These are phyloP conservation scores for Populus trichocarpa DNA, from an alignment of 441 rosid genomes.

Conservation along the genomic window DNA sequence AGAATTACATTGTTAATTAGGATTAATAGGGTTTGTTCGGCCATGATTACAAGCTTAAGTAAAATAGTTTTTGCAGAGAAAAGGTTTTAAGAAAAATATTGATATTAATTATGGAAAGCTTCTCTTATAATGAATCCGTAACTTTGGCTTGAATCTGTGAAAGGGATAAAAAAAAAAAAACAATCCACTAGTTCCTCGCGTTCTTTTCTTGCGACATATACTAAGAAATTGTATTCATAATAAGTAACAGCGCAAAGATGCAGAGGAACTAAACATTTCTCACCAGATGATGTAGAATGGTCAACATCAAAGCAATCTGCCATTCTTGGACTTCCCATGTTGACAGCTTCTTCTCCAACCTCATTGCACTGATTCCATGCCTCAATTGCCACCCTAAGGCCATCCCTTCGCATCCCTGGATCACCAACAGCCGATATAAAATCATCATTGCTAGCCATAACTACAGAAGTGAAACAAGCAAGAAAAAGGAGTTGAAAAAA, in stretches of 20 bases:
- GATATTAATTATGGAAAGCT: no score
- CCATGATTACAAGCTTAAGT: no score
- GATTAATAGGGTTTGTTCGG: no score
- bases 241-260: not conserved
- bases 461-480: not conserved
- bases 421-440: slow-evolving; percentile 44
- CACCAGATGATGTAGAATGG: not conserved
- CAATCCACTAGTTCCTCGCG: not conserved
- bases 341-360: slow-evolving; percentile 43
- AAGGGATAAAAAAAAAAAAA: no score
- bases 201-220: not conserved
- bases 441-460: not conserved
- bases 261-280: no score
- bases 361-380: slow-evolving; percentile 62
- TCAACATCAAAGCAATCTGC: slow-evolving; percentile 55
- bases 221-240: not conserved
- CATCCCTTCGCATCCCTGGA: slow-evolving; percentile 51
- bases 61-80: no score
- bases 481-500: not conserved
- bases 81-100: no score
- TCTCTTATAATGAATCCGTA: no score
- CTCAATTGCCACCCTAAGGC: slow-evolving; percentile 45
- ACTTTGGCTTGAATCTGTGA: slow-evolving; percentile 6
- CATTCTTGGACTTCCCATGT: slow-evolving; percentile 50
- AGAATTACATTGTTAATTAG: no score